Percentiles rank a stretch among this genome's conserved stretches.
phyloP scores from a whole-genome alignment of 306 rosid species.

The Quercus bicolor region DNA sequence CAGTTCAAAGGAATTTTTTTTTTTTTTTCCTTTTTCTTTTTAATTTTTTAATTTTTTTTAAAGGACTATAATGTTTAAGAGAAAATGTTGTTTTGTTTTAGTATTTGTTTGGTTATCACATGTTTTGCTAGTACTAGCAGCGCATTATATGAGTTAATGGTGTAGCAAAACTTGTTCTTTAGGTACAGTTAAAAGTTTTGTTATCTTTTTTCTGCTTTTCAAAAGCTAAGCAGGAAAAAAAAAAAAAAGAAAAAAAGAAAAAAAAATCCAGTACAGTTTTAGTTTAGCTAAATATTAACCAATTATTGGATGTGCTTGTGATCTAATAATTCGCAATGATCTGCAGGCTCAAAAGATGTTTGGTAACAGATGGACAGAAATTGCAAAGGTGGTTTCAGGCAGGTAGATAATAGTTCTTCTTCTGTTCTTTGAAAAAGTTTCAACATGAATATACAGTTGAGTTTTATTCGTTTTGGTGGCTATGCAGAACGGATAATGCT shows the following conservation, averaged over 20 bases:
- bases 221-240: constrained; percentile 13
- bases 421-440: background rate
- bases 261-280: background rate
- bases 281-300: background rate
- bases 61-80: background rate
- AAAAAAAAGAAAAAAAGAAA: too few species aligned
- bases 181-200: constrained; percentile 8
- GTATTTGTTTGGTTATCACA: background rate
- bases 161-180: constrained; percentile 1
- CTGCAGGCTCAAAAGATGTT: constrained; percentile 90
- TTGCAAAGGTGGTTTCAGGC: constrained; percentile 99
- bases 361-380: constrained; percentile 99
- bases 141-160: background rate
- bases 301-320: constrained; percentile 19
- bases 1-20: background rate
- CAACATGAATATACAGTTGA: background rate
- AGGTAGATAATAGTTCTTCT: constrained; percentile 47
- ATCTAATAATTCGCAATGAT: constrained; percentile 32
- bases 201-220: background rate
- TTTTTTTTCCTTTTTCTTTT: background rate
- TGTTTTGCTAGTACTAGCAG: constrained; percentile 9
- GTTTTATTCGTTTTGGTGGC: constrained; percentile 14
- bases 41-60: too few species aligned
- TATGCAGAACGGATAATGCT: constrained; percentile 95
- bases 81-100: constrained; percentile 1